Percentiles rank a stretch among this genome's conserved stretches.
phyloP scores from a whole-genome alignment of 2,329 filamentous ascomycete genomes.

The Fusarium begoniae region DNA sequence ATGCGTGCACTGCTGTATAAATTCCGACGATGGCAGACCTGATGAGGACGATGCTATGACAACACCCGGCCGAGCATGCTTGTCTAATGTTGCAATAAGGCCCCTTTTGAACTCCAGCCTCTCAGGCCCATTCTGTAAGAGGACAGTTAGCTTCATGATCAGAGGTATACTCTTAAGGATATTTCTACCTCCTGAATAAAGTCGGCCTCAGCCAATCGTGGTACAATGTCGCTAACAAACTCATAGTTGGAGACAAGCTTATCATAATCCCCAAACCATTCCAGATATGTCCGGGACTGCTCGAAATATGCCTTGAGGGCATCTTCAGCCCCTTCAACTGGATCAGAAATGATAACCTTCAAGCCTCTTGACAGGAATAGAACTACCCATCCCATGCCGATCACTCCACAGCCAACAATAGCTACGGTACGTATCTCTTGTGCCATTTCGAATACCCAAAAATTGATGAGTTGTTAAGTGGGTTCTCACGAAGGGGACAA shows the following conservation, averaged over 20 bases:
- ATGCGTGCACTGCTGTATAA: not conserved
- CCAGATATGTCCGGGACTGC: not conserved
- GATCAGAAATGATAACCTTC: not conserved
- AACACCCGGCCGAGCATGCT: not conserved
- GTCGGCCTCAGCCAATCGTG: not conserved
- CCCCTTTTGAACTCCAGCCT: not conserved
- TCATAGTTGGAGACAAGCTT: not conserved
- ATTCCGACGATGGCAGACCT: not conserved
- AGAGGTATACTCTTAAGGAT: accelerated
- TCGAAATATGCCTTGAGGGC: not conserved
- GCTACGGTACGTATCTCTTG: not conserved
- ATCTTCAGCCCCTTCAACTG: not conserved
- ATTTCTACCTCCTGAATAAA: not conserved
- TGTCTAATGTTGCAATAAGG: not conserved
- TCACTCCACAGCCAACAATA: not conserved
- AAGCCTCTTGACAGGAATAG: not conserved
- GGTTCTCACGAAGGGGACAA: not conserved
- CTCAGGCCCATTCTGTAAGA: not conserved
- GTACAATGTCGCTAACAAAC: not conserved
- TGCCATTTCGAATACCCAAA: not conserved
- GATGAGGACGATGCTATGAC: not conserved
- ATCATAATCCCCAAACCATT: not conserved
- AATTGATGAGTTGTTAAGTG: accelerated
- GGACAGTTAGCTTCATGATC: not conserved
- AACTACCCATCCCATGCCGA: not conserved